Evolutionary conservation across 768 basidiomycete species (phyloP), one percentile per base, ranked within the genome.

Genomic region (Thelephora aurantiotincta): DNA sequence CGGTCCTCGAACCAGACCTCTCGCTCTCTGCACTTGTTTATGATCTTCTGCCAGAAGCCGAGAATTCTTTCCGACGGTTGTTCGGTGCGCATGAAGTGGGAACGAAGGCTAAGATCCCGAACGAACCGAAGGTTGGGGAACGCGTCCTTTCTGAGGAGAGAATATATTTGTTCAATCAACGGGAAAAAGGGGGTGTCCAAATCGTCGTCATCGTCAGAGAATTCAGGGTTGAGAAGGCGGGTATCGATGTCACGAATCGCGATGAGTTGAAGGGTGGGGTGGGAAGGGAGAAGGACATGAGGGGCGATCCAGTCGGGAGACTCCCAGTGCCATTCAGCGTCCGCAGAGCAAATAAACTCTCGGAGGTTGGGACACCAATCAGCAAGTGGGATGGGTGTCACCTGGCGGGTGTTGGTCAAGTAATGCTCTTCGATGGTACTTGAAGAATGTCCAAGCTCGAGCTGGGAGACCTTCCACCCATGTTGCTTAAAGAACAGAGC

Each of bases 301-400:
- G 83, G 81, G 12, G 83, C 80, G 55, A 85, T 84, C 83, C 82
- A 85, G 57, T 86, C 82, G 0, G 83, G 83, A 45, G 66, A 70
- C 54, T 77, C 71, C 83, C 83, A 85, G 52, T 84, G 80, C 83
- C 83, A 86, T 55, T 82, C 82, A 0, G 82, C 82, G 50, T 85
- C 81, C 1, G 83, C 82, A 38, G 72, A 74, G 57, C 81, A 84
- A 44, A 86, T 79, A 58, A 86, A 80, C 55, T 82, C 71, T 33
- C 64, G 65, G 34, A 86, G 65, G 52, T 79, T 77, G 0, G 83
- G 83, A 52, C 80, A 82, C 77, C 78, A 81, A 14, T 67, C 66
- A n/a, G 75, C 77, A 5, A 85, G 67, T 3, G 73, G 73, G 14
- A 77, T 65, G 35, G 55, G 52, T 43, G 59, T 51, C 52, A 55